Base-by-base conservation (phyloP, 1,284 basidiomycete genomes). In the Ustilago tritici region DNA sequence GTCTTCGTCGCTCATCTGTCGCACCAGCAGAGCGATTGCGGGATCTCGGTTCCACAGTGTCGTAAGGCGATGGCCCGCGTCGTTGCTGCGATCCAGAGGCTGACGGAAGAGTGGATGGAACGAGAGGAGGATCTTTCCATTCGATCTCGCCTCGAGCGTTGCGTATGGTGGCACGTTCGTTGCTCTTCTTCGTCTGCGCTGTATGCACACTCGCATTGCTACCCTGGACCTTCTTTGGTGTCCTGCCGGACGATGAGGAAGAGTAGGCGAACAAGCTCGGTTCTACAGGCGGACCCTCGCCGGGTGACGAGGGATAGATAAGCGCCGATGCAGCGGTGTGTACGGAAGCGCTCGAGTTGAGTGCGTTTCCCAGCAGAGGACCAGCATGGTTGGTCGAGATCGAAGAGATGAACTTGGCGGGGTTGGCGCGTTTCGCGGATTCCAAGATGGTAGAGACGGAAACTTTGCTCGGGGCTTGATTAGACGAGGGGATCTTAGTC, bases 131-230 rank as follows among this genome's bases (percentile, higher is more conserved):
- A 32, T 75, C 65, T 43, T 70, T 78, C 76, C 76, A 78, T 34
- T 78, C 76, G 50, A 78, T 78, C 35, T 76, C 76, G 15, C 76
- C 72, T 2, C 76, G 72, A 35, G 72, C 76, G 35, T 78, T 78
- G 38, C 76, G 68, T 17, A 78, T 61, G 43, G 54, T 76, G 28
- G 54, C 59, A 3, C 72, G 65, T 32, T 71, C 68, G 52, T 35
- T 52, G 36, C 61, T 65, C 53, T 43, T 61, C 54, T 61, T 63
- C 0, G 63, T 70, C n/a, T 66, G 60, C 9, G 65, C 49, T 4
- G 74, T 68, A 32, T 65, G 61, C 28, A 72, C 58, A 23, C 69
- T 71, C 3, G 69, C 69, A 36, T 34, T 50, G 55, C 74, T 68
- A 41, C 68, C 59, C 28, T 78, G 70, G 70, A 73, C 14, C 49